These are phyloP conservation scores for Acorus calamus DNA, from an alignment of 106 monocot genomes.

Conservation along the genomic window DNA sequence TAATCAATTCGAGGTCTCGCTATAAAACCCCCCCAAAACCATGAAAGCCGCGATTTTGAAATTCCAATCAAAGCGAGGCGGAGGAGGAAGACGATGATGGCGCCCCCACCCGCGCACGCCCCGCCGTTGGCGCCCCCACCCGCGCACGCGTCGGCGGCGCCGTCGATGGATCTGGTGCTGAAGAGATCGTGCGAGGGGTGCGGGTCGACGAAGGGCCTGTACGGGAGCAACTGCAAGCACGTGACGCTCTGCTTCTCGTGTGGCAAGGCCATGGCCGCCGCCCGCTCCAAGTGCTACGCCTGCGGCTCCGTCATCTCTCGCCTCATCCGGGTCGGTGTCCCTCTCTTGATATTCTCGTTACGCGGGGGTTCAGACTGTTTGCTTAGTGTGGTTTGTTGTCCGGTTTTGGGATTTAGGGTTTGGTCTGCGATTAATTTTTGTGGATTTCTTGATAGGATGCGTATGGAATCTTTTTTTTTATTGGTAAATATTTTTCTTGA, in stretches of 20 bases:
- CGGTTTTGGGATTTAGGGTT: neutral
- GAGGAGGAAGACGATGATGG: no score
- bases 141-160: neutral
- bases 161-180: constrained; percentile 55
- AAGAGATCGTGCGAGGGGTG: constrained; percentile 61
- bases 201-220: constrained; percentile 54
- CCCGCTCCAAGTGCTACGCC: constrained; percentile 35
- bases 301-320: constrained; percentile 42
- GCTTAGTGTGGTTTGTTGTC: neutral
- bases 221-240: constrained; percentile 88
- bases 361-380: neutral
- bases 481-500: no score
- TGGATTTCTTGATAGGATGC: no score
- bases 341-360: no score
- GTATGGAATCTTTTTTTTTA: no score
- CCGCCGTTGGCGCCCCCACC: neutral
- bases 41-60: no score
- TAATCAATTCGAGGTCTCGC: no score
- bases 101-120: no score
- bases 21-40: no score
- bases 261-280: constrained; percentile 54
- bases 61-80: no score
- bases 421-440: no score
- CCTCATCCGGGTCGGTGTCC: constrained; percentile 41
- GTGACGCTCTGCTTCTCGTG: constrained; percentile 65